Percentiles rank a stretch among this genome's conserved stretches.
Evolutionary conservation across 306 rosid species (phyloP).

Genomic region (Begonia masoniana): DNA sequence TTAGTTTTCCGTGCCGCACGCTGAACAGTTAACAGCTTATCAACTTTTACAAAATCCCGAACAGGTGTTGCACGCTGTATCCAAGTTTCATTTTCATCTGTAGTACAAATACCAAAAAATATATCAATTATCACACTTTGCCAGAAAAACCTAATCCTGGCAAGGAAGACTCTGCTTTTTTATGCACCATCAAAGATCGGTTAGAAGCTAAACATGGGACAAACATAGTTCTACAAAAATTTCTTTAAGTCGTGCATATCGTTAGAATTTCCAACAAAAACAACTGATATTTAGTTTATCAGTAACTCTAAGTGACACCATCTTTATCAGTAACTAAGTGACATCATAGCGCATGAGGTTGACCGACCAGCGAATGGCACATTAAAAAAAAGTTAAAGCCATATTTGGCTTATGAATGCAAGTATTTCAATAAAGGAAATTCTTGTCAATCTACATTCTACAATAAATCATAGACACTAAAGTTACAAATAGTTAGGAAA

Average conservation of each 20-base stretch:
- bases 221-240: conserved; percentile 12
- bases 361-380: too few species aligned
- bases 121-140: conserved; percentile 4
- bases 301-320: neutral
- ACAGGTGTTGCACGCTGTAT: conserved; percentile 37
- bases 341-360: too few species aligned
- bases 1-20: conserved; percentile 46
- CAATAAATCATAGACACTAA: too few species aligned
- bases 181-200: too few species aligned
- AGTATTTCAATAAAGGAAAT: too few species aligned
- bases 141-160: too few species aligned
- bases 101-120: conserved; percentile 32
- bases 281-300: neutral
- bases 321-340: too few species aligned
- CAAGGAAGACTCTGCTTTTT: too few species aligned
- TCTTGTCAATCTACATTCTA: too few species aligned
- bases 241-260: conserved; percentile 19
- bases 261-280: conserved; percentile 14
- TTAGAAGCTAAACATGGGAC: conserved; percentile 23
- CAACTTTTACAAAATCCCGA: conserved; percentile 36
- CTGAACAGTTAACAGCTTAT: conserved; percentile 33
- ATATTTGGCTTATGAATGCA: too few species aligned
- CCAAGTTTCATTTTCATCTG: conserved; percentile 48
- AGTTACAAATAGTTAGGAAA: too few species aligned
- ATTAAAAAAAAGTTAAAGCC: too few species aligned